Evolutionary conservation across 2,329 filamentous ascomycete genomes (phyloP), one percentile per base, ranked within the genome.

Genomic region (Paraphaeosphaeria sporulosa): DNA sequence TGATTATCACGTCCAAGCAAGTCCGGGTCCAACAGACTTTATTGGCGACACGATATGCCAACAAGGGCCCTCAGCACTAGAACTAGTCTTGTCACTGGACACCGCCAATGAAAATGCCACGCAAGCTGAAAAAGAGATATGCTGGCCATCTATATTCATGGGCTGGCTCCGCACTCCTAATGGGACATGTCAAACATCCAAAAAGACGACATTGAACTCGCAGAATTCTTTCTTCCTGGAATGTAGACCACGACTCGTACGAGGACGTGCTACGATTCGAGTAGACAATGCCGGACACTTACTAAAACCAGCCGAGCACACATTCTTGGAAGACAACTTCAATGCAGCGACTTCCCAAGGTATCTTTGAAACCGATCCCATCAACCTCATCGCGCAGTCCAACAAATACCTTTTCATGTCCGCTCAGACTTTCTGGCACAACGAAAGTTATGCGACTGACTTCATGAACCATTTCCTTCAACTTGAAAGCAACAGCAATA

Each of bases 391-490:
- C 0, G 53, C 51, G 0, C 75, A 77, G 49, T 64, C 53, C 0
- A 71, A 66, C 23, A 15, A 15, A 1, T 76, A 72, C 30, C 0
- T 77, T 0, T 71, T 76, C 38, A 30, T 32, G 3, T 34, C 10
- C 23, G 2, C 3, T 4, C n/a, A 8, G 3, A 1, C 25, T 0
- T 64, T 38, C 2, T 86, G 81, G 80, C 86, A 86, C 63, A 85
- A 84, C 57, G 79, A 84, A 46, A 79, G 74, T 0, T 68, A 78
- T 1, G 71, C 83, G 0, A 66, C 64, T 0, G 82, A 84, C 43
- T 85, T 80, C 73, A 69, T 83, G 32, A 84, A 81, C 50, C 81
- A 85, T 34, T 76, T 87, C n/a, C 62, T 85, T 0, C 67, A 68
- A 0, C 43, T 74, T 0, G 25, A 55, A 0, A 65, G 50, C 0